Evolutionary conservation across 495 filamentous ascomycete genomes (phyloP), one percentile per base, ranked within the genome.

Genomic region (Daldinia childiae): DNA sequence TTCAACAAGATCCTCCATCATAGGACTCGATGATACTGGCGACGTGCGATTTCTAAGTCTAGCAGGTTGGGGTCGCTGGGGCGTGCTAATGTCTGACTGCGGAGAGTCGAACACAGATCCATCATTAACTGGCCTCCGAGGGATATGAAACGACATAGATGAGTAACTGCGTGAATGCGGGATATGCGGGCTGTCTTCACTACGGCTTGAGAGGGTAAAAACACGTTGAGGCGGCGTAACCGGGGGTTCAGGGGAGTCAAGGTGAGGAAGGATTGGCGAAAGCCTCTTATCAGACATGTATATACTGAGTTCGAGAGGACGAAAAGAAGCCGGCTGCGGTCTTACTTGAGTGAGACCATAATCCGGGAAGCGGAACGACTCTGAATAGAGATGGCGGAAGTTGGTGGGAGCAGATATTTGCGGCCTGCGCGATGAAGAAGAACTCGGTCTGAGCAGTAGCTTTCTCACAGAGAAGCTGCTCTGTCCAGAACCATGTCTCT

Each of bases 301-400:
- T 64, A 96, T 91, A 79, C 87, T 93, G 56, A 96, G 83, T 79
- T 95, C 88, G 39, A 95, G 82, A 11, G 91, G 91, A 38, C 86
- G 85, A 78, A 93, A 93, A 24, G 77, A 93, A 24, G 77, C 71
- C 41, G 79, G 79, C 43, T 76, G 79, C 32, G 78, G 71, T 26
- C 70, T 70, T 56, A 65, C 43, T 62, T 71, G 74, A n/a, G 67
- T 45, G 38, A n/a, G 64, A 26, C 51, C 55, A 11, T 58, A 43
- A 9, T 66, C 63, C 15, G 80, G 79, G 56, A 80, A 79, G 57
- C 82, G 82, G 61, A 84, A 83, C 0, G 83, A 83, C 50, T 83
- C 82, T 36, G 82, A 81, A 52, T 84, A 76, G 26, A 86, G 68
- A 71, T 86, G 83, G 41, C 83, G 83, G 66, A 86, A 86, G 69